Evolutionary conservation across 1,139 yeast species (phyloP).

Genomic region (Arxiozyma bovina): DNA sequence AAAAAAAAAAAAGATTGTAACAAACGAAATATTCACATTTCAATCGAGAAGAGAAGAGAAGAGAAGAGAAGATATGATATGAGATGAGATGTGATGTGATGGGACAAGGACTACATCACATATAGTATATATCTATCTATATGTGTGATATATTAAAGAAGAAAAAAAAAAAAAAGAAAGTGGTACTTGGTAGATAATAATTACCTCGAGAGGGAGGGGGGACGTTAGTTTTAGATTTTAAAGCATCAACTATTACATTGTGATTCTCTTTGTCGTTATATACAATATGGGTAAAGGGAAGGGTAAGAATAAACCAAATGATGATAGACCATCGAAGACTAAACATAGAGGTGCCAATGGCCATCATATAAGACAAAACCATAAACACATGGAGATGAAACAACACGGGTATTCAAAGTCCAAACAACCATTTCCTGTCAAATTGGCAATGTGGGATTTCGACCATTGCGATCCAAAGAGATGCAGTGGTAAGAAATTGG

Average conservation of each 20-base stretch:
- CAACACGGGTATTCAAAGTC: constrained; percentile 18
- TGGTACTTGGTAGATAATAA: too few relatives aligned
- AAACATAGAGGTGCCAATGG: constrained; percentile 43
- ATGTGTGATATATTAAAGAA: too few relatives aligned
- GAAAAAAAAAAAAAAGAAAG: too few relatives aligned
- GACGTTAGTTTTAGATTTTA: too few relatives aligned
- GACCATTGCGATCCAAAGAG: constrained; percentile 98
- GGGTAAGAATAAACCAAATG: constrained; percentile 54
- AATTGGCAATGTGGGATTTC: constrained; percentile 88
- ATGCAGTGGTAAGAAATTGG: constrained; percentile 91
- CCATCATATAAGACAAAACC: constrained; percentile 48
- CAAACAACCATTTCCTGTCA: constrained; percentile 56
- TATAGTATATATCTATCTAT: too few relatives aligned
- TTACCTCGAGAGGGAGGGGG: background rate
- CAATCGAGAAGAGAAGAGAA: too few relatives aligned
- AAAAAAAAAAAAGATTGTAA: too few relatives aligned
- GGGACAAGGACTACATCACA: too few relatives aligned
- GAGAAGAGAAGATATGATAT: too few relatives aligned
- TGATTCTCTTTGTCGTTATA: background rate
- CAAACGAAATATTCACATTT: too few relatives aligned
- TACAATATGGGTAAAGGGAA: constrained; percentile 42
- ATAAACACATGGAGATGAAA: constrained; percentile 36
- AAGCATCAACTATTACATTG: too few relatives aligned
- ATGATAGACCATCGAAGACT: constrained; percentile 29
- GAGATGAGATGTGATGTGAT: too few relatives aligned